A percentile compares a stretch with the other conserved stretches of the same genome.
These are phyloP conservation scores for Trichoderma sp. DNA, from an alignment of 2,329 filamentous ascomycete species.

Conservation along the genomic window DNA sequence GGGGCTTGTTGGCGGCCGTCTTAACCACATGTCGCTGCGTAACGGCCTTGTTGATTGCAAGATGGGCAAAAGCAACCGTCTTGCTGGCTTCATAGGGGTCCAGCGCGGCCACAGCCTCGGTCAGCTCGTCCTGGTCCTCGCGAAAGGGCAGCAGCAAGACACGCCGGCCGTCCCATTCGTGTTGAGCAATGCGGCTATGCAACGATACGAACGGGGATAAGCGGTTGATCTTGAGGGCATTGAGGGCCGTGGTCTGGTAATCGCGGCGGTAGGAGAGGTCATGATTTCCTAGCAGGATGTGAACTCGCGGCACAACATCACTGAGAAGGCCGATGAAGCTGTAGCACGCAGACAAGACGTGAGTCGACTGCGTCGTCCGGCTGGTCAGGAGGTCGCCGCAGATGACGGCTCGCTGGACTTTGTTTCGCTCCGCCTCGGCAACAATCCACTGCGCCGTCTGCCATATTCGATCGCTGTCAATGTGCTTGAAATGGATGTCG, in stretches of 20 bases:
- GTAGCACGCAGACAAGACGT: conserved; percentile 23
- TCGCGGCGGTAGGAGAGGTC: conserved; percentile 27
- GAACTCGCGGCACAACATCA: conserved; percentile 21
- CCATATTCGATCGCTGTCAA: conserved; percentile 22
- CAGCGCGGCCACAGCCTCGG: conserved; percentile 20
- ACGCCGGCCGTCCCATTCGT: conserved; percentile 24
- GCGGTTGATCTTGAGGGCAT: conserved; percentile 22
- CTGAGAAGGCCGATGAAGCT: conserved; percentile 23
- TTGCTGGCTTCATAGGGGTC: conserved; percentile 13
- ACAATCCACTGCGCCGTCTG: conserved; percentile 25
- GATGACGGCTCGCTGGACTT: conserved; percentile 21
- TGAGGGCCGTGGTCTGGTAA: conserved; percentile 25
- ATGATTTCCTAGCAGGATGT: conserved; percentile 27
- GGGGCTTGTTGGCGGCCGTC: background rate
- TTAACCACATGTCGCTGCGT: conserved; percentile 19
- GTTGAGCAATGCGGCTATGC: conserved; percentile 18
- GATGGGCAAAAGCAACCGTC: conserved; percentile 26
- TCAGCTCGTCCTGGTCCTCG: conserved; percentile 25
- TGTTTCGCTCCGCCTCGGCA: conserved; percentile 20
- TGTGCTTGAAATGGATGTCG: conserved; percentile 25
- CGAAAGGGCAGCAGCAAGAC: conserved; percentile 26
- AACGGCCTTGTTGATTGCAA: conserved; percentile 27
- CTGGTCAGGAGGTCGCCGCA: conserved; percentile 27
- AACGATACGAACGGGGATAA: conserved; percentile 22
- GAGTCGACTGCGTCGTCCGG: conserved; percentile 21